Evolutionary conservation across 495 filamentous ascomycete genomes (phyloP), one percentile per base, ranked within the genome.

Genomic region (Echria macrotheca): DNA sequence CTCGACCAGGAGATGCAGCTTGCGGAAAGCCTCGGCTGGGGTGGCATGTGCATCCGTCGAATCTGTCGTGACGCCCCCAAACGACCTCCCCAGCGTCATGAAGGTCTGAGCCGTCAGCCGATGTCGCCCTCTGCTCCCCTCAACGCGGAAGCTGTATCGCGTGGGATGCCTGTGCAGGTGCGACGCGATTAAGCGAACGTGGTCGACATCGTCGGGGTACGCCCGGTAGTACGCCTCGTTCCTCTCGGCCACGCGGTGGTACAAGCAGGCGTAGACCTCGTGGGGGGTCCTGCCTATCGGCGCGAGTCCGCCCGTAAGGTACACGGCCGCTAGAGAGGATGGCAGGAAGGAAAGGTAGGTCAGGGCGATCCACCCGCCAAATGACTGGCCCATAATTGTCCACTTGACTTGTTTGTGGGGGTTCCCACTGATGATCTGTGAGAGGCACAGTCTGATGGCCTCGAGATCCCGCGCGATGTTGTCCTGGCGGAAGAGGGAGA

Each of bases 381-480:
- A 96, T 14, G 84, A 89, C 65, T 96, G 91, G 7, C 89, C 89
- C 37, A 93, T 74, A 12, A 87, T 70, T 11, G 64, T 70, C 85
- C 87, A 95, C 69, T 87, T 86, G 53, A 81, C 74, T 57, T 87
- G 11, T 0, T 40, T 1, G 1, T n/a, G 19, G 8, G 9, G 28
- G 6, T 8, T 26, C 19, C 12, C 4, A 12, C n/a, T 22, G n/a
- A 19, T 15, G 10, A 33, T 18, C 23, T 17, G 4, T 0, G 80
- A 86, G 47, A 96, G 68, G 23, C 69, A 78, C 29, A 80, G 70
- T 2, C 91, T 77, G 9, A 96, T 77, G 4, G 89, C 87, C 55
- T 96, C 91, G 50, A 87, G 89, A 54, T 96, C 91, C 40, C 77
- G 79, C 12, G 93, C 89, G 37, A 90, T 90, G 47, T 76, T 89